Evolutionary conservation across 352 stramenopile genomes (phyloP).

Genomic region (Aphanomyces astaci): DNA sequence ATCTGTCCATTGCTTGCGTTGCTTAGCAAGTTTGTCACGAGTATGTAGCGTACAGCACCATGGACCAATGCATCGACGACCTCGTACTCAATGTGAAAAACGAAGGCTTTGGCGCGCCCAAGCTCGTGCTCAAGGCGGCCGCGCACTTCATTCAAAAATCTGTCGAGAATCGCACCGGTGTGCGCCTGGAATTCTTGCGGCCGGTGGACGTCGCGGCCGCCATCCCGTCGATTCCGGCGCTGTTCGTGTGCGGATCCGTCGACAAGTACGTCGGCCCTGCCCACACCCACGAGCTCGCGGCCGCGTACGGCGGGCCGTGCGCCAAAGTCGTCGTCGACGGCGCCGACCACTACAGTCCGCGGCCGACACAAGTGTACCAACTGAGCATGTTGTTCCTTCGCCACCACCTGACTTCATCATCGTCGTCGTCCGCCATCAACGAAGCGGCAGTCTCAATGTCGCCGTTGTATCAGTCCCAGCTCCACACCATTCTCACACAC

Average conservation of each 20-base stretch:
- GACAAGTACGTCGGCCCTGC: constrained; percentile 60
- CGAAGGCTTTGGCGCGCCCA: constrained; percentile 65
- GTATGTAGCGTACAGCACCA: constrained; percentile 40
- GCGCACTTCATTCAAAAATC: constrained; percentile 60
- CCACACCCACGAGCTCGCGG: constrained; percentile 58
- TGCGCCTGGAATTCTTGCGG: constrained; percentile 56
- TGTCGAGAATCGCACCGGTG: constrained; percentile 63
- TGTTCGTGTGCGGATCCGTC: constrained; percentile 53
- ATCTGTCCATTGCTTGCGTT: neutral
- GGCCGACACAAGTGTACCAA: neutral
- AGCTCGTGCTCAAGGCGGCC: constrained; percentile 59
- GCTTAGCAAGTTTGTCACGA: neutral
- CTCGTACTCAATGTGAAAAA: constrained; percentile 52
- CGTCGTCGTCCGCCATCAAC: neutral
- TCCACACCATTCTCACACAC: neutral
- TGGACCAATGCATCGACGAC: constrained; percentile 57
- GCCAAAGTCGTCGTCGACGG: neutral
- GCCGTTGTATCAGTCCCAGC: neutral
- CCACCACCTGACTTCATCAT: neutral
- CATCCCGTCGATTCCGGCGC: constrained; percentile 54
- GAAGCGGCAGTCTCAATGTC: neutral
- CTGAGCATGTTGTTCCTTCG: neutral
- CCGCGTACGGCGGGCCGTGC: constrained; percentile 46
- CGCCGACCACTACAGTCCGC: constrained; percentile 14
- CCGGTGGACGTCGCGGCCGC: constrained; percentile 60